Base-by-base conservation (phyloP, 495 filamentous ascomycete genomes). In the Hypoxylon trugodes region DNA sequence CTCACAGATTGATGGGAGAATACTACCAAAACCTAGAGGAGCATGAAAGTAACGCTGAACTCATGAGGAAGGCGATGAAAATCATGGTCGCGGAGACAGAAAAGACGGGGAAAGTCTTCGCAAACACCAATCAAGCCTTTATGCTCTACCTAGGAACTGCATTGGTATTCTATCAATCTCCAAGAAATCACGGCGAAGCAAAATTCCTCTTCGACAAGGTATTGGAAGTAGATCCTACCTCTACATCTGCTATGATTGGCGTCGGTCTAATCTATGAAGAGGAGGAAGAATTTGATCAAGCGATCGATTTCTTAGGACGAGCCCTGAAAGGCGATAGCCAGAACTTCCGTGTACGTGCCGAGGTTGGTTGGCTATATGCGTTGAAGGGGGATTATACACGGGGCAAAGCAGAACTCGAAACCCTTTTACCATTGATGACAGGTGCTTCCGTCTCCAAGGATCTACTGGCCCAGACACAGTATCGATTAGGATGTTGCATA, bases 201-300 rank as follows among this genome's bases (percentile, higher is more conserved):
- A 92, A 90, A 65, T 64, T 59, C 9, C 81, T 96, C 7, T 99
- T 99, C 61, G 87, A 95, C 59, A 78, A 79, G 6, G 90, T 97
- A 1, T 81, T 99, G 0, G 74, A 83, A 36, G 83, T 88, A 30
- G 90, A 91, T 42, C 81, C 86, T 6, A 82, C 79, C 1, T 92
- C 90, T 1, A 93, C 91, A 5, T 76, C 85, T 38, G 95, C 92
- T 35, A 79, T 98, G 30, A 89, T 98, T 45, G 95, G 95, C 2
- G 85, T 97, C 46, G 95, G 95, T 7, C 74, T 97, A 19, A 93
- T 98, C 26, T 86, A 93, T 35, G 91, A 97, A 75, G 93, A 97
- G 59, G 91, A 97, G 65, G 90, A 96, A 62, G 87, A 98, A 37
- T 96, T 91, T 71, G 73, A 77, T 22, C 82, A 87, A 66, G 96